Conservation (phyloP, 2,329 filamentous ascomycete species). For the Ustulina deusta region DNA sequence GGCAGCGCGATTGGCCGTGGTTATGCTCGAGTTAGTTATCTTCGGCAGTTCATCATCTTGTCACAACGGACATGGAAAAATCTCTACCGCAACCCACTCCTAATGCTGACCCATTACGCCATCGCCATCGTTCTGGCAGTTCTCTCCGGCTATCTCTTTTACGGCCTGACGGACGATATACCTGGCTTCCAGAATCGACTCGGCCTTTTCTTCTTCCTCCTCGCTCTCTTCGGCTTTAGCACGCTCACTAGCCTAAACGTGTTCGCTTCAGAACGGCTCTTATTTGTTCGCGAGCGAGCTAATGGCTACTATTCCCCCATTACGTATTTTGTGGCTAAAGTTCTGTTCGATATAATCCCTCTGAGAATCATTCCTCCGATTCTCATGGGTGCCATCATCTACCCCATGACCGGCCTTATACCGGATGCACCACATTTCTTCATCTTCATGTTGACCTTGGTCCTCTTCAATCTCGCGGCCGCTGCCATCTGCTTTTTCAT, state of each 20-base stretch:
- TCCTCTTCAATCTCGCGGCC: slow-evolving; percentile 95
- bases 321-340: slow-evolving; percentile 94
- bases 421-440: slow-evolving; percentile 86
- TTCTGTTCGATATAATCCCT: slow-evolving; percentile 97
- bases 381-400: slow-evolving; percentile 94
- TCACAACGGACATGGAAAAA: slow-evolving; percentile 96
- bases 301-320: slow-evolving; percentile 97
- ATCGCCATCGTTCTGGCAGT: slow-evolving; percentile 95
- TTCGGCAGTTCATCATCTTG: slow-evolving; percentile 87
- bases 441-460: slow-evolving; percentile 89
- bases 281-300: slow-evolving; percentile 93
- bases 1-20: slow-evolving; percentile 76
- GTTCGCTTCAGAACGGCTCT: slow-evolving; percentile 87
- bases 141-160: slow-evolving; percentile 94
- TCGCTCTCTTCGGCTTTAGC: slow-evolving; percentile 96
- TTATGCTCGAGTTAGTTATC: slow-evolving; percentile 83
- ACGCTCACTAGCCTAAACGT: slow-evolving; percentile 93
- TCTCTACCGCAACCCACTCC: slow-evolving; percentile 94
- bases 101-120: slow-evolving; percentile 98
- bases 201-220: slow-evolving; percentile 96
- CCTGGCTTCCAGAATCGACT: slow-evolving; percentile 97
- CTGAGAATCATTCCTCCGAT: slow-evolving; percentile 94
- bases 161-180: slow-evolving; percentile 94
- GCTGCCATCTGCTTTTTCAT: slow-evolving; percentile 96
- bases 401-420: slow-evolving; percentile 96